These are phyloP conservation scores for Allium sativum DNA, from an alignment of 106 monocot genomes.

Conservation along the genomic window DNA sequence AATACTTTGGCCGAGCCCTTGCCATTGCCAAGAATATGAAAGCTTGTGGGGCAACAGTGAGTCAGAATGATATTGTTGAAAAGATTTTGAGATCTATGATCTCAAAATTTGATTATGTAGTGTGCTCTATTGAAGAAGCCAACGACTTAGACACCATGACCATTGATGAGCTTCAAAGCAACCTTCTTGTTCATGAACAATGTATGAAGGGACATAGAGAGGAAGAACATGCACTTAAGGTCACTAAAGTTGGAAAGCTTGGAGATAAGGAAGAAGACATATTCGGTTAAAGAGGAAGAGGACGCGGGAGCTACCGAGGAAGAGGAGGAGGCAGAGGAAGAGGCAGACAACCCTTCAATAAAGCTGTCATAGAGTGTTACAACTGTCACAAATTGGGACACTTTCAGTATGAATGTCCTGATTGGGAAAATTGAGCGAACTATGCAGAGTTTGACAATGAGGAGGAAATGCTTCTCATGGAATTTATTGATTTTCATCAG, in stretches of 20 bases:
- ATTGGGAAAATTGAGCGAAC: not conserved
- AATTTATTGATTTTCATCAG: not conserved
- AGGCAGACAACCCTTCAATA: slow-evolving; percentile 3
- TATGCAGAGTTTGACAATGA: not conserved
- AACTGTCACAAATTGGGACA: slow-evolving; percentile 3
- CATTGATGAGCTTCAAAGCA: not conserved
- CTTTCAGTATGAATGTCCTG: slow-evolving; percentile 1
- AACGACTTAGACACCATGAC: not conserved
- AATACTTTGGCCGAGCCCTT: not conserved
- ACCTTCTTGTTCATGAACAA: not conserved
- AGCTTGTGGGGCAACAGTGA: not conserved
- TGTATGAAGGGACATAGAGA: not conserved
- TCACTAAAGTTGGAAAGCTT: not conserved
- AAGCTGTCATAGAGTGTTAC: not conserved
- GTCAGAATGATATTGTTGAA: not conserved
- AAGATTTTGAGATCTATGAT: not conserved
- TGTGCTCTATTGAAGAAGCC: not conserved
- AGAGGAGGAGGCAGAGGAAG: not conserved
- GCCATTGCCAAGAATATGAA: not conserved
- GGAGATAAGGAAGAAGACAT: too few species aligned
- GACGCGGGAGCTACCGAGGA: too few species aligned
- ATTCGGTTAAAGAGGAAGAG: not conserved
- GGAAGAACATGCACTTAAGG: not conserved
- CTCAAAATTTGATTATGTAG: not conserved
- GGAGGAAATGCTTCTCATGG: not conserved